phyloP scores from a whole-genome alignment of 306 rosid species.

The Sphenostylis stenocarpa region DNA sequence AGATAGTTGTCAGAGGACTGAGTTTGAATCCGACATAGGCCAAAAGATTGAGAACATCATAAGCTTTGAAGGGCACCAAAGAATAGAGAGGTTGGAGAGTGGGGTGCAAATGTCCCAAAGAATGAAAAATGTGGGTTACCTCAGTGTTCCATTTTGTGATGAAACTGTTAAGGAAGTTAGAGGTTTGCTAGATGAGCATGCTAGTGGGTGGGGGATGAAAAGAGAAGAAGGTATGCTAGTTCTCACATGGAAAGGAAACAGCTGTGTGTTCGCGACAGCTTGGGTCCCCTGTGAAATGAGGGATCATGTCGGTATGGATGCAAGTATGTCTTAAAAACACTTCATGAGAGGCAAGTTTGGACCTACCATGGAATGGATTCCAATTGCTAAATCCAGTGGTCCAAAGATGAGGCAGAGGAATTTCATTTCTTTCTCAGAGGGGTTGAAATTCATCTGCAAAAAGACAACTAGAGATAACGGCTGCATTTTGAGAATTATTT shows the following conservation, averaged over 20 bases:
- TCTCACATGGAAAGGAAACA: conserved; percentile 97
- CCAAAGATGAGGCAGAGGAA: conserved; percentile 35
- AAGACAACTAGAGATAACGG: conserved; percentile 38
- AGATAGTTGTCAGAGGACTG: conserved; percentile 79
- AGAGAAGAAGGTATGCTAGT: conserved; percentile 78
- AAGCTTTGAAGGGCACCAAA: conserved; percentile 69
- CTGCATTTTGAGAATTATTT: conserved; percentile 38
- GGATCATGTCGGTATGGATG: conserved; percentile 38
- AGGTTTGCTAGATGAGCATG: conserved; percentile 85
- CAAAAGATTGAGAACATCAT: conserved; percentile 81
- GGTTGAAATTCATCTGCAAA: conserved; percentile 36
- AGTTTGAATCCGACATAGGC: conserved; percentile 83
- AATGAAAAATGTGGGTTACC: conserved; percentile 60
- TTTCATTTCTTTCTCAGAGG: conserved; percentile 38
- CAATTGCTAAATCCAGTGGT: conserved; percentile 35
- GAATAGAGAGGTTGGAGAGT: conserved; percentile 72
- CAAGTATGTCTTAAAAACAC: conserved; percentile 10
- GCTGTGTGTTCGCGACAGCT: conserved; percentile 81
- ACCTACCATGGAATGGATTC: conserved; percentile 18
- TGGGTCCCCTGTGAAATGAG: conserved; percentile 66
- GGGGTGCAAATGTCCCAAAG: conserved; percentile 57
- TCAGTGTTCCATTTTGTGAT: conserved; percentile 59
- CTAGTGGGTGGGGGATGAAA: conserved; percentile 99
- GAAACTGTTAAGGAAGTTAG: conserved; percentile 69
- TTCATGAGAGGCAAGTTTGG: conserved; percentile 17